Percentiles rank a stretch among this genome's conserved stretches.
These are phyloP conservation scores for Amaranthus hypochondriacus DNA, from an alignment of 148 eudicot species.

Conservation along the genomic window DNA sequence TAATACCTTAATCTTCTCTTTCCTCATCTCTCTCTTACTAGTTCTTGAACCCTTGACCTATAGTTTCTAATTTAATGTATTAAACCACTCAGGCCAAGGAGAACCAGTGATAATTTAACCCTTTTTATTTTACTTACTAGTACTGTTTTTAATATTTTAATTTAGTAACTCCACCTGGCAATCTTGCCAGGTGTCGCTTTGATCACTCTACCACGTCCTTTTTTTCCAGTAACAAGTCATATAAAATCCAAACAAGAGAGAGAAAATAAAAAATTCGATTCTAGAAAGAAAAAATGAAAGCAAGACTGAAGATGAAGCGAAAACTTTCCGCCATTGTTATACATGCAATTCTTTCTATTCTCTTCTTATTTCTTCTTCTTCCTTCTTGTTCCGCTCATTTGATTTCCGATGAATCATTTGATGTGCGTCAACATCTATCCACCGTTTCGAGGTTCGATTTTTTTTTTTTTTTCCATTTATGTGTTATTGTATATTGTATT, in stretches of 20 bases:
- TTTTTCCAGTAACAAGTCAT: background rate
- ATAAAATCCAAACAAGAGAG: background rate
- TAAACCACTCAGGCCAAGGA: background rate
- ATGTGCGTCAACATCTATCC: constrained; percentile 76
- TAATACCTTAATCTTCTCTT: background rate
- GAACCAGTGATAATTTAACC: background rate
- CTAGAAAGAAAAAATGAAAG: background rate
- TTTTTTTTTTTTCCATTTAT: background rate
- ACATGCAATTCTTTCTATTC: background rate
- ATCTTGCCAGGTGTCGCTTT: background rate
- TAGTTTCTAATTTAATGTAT: background rate
- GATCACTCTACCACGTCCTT: background rate
- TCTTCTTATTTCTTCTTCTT: constrained; percentile 19
- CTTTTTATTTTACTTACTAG: background rate
- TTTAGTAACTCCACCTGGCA: background rate
- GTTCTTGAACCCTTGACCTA: constrained; percentile 1
- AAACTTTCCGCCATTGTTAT: background rate
- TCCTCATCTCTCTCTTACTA: background rate
- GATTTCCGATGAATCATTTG: constrained; percentile 47
- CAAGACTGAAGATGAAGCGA: background rate
- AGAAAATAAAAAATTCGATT: background rate
- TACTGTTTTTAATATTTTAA: too few species aligned
- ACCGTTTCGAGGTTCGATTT: constrained; percentile 66
- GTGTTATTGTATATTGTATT: background rate
- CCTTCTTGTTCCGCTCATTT: constrained; percentile 21